These are phyloP conservation scores for Exophiala xenobiotica DNA, from an alignment of 2,329 filamentous ascomycete species.

Conservation along the genomic window DNA sequence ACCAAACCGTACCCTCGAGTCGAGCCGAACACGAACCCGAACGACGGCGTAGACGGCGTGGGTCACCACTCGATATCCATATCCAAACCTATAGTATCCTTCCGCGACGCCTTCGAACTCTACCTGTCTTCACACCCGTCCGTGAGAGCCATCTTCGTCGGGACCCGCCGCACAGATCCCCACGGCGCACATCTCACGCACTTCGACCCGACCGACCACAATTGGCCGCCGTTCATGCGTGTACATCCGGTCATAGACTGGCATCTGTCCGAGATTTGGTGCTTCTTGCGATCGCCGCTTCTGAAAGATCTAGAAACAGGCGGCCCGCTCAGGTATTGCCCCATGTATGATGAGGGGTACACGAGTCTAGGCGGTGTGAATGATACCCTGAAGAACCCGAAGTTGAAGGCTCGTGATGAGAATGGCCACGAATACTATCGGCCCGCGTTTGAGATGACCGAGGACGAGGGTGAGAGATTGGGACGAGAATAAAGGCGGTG, in stretches of 20 bases:
- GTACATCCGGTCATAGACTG: slow-evolving; percentile 96
- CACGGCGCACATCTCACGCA: slow-evolving; percentile 75
- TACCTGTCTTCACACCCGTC: slow-evolving; percentile 58
- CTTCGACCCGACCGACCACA: slow-evolving; percentile 84
- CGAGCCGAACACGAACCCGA: not conserved
- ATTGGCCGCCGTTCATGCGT: slow-evolving; percentile 90
- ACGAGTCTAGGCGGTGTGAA: slow-evolving; percentile 87
- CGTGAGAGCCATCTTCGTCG: slow-evolving; percentile 80
- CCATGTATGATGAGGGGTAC: slow-evolving; percentile 83
- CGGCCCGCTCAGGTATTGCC: slow-evolving; percentile 69
- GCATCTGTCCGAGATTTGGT: slow-evolving; percentile 95
- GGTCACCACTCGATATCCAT: too few relatives aligned
- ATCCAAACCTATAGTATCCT: slow-evolving; percentile 42
- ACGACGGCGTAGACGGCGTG: slow-evolving; percentile 2
- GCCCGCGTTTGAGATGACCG: slow-evolving; percentile 72
- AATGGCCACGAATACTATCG: slow-evolving; percentile 50
- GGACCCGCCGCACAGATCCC: slow-evolving; percentile 86
- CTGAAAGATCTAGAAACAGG: slow-evolving; percentile 51
- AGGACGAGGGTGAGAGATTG: slow-evolving; percentile 75
- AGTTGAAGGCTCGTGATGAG: slow-evolving; percentile 50
- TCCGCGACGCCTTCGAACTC: slow-evolving; percentile 75
- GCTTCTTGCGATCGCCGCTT: slow-evolving; percentile 64
- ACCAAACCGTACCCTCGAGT: slow-evolving; percentile 8
- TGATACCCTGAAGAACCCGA: slow-evolving; percentile 88
- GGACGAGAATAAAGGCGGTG: slow-evolving; percentile 59